Evolutionary conservation across 768 basidiomycete genomes (phyloP).

Genomic region (Amyloporia xantha): DNA sequence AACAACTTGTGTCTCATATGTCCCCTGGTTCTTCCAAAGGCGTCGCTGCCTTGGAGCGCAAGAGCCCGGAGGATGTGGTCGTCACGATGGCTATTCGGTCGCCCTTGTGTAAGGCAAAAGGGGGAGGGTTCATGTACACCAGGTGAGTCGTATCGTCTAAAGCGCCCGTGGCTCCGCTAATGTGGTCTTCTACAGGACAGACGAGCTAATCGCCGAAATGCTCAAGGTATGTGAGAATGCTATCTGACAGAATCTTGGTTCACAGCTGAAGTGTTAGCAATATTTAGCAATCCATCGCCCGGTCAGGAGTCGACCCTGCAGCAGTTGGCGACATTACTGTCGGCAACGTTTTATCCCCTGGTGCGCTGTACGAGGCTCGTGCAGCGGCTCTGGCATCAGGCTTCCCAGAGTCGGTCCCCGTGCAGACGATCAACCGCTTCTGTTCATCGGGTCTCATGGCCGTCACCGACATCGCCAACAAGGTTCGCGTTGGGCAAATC

Average conservation of each 20-base stretch:
- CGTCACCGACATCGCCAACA: slow-evolving; percentile 67
- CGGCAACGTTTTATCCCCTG: slow-evolving; percentile 65
- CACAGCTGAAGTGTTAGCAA: no score
- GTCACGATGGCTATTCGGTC: slow-evolving; percentile 77
- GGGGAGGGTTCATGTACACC: slow-evolving; percentile 69
- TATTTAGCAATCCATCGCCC: slow-evolving; percentile 48
- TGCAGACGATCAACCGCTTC: slow-evolving; percentile 72
- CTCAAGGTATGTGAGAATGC: slow-evolving; percentile 54
- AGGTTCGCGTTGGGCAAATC: slow-evolving; percentile 72
- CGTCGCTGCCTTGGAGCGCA: slow-evolving; percentile 45
- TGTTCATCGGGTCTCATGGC: slow-evolving; percentile 88
- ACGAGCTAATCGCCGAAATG: slow-evolving; percentile 78
- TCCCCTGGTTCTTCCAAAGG: slow-evolving; percentile 33
- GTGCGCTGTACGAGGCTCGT: slow-evolving; percentile 64
- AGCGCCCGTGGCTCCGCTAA: neutral
- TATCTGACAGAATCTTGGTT: neutral
- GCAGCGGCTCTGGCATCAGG: slow-evolving; percentile 75
- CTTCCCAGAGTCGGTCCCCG: slow-evolving; percentile 68
- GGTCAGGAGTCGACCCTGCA: slow-evolving; percentile 54
- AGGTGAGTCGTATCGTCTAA: slow-evolving; percentile 32
- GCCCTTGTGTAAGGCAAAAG: slow-evolving; percentile 69
- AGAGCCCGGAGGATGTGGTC: slow-evolving; percentile 72
- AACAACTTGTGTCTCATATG: slow-evolving; percentile 59
- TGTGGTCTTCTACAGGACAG: slow-evolving; percentile 34
- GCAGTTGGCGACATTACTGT: slow-evolving; percentile 75